These are phyloP conservation scores for Neocatenulostroma microsporum DNA, from an alignment of 2,329 filamentous ascomycete genomes.

Conservation along the genomic window DNA sequence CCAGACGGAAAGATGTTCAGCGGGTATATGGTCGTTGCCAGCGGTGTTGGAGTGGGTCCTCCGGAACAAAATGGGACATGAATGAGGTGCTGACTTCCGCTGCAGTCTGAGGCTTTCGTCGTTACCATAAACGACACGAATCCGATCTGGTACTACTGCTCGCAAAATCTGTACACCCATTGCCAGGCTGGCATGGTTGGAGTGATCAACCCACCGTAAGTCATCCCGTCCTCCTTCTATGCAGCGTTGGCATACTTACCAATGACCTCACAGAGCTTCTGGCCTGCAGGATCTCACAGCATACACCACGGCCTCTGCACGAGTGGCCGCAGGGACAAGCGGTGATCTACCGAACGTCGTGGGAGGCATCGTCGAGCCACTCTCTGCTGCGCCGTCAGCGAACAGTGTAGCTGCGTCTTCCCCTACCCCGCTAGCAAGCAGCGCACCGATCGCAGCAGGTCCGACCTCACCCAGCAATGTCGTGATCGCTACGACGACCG, in stretches of 20 bases:
- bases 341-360: not conserved
- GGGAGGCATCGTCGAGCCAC: not conserved
- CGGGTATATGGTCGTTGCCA: conserved; percentile 1
- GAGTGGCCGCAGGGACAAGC: not conserved
- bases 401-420: not conserved
- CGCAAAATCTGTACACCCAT: not conserved
- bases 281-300: not conserved
- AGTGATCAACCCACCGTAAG: conserved; percentile 5
- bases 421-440: too few relatives aligned
- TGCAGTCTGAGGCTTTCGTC: not conserved
- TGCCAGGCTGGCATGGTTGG: conserved; percentile 3
- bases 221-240: too few relatives aligned
- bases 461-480: too few relatives aligned
- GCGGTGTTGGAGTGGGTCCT: not conserved
- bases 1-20: conserved; percentile 2
- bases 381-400: not conserved
- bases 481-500: too few relatives aligned
- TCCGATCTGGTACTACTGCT: conserved; percentile 3
- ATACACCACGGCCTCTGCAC: not conserved
- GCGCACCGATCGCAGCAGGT: too few relatives aligned
- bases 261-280: too few relatives aligned
- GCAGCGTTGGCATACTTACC: too few relatives aligned
- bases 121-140: conserved; percentile 1
- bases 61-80: not conserved
- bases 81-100: not conserved